Base-by-base conservation (phyloP, 805 yeast genomes). In the Blastobotrys mokoenaii region DNA sequence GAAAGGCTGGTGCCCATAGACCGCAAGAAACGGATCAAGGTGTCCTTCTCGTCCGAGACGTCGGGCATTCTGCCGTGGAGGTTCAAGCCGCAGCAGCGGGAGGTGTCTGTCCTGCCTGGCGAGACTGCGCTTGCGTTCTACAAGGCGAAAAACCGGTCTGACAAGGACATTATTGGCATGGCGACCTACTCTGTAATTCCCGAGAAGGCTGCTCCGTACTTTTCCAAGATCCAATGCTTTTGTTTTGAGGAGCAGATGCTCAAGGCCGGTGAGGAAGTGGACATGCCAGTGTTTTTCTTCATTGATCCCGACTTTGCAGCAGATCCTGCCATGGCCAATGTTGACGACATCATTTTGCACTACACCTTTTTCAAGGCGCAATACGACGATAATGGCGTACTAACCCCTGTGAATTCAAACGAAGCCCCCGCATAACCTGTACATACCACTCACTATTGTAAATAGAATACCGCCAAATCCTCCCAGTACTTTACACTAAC, bases 181-280 rank as follows among this genome's bases (percentile, higher is more conserved):
- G 98, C 98, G 2, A 93, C 98, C 0, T 93, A 93, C 63, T 83
- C 95, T 3, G 96, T 93, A 41, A 79, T 95, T 0, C 98, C 98
- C 0, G 97, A 93, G 54, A 90, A 86, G 56, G 95, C 93, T 5
- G 95, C 97, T 0, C 96, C 87, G 3, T 93, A 90, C 65, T 93
- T 93, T 70, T 87, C 87, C 69, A 93, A 93, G 66, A 93, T 93
- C 58, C 98, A 93, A 64, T 93, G 98, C 65, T 93, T 93, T 68
- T 93, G 98, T 61, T 93, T 93, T 60, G 98, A 93, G 68, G 98
- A 93, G 63, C 98, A 93, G 65, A 77, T 85, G 64, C 70, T 93
- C 52, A 74, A 80, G 45, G 96, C 97, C 2, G 97, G 97, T 7
- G 98, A 93, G 66, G 97, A 93, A 61, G 95, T 93, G 14, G 98